Evolutionary conservation across 352 stramenopile genomes (phyloP), one percentile per base, ranked within the genome.

Genomic region (Phytopythium mirpurense): DNA sequence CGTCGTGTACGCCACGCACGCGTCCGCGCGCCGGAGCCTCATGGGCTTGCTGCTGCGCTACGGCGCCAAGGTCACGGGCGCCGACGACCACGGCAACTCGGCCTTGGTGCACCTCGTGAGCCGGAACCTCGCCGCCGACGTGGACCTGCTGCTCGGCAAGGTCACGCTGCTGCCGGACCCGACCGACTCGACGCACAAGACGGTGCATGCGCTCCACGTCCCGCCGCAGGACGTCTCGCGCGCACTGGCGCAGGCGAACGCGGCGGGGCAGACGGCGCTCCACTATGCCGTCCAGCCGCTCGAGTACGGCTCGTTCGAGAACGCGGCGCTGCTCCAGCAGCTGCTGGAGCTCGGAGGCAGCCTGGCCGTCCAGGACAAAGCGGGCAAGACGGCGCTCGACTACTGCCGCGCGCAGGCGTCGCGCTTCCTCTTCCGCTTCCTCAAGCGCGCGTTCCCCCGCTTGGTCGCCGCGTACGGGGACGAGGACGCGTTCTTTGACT

Each of bases 251-350:
- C 62, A 77, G 32, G 59, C 55, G 1, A 90, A 89, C 51, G 24
- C 56, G 5, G 31, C 45, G 10, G 77, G 79, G 0, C 61, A 83
- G 45, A 85, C 76, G 0, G 69, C 65, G 1, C 56, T 87, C 27
- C 82, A 90, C 47, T 59, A 86, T 26, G 77, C 72, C n/a, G 67
- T 92, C 8, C 70, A 83, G 34, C 74, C 82, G 15, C 58, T 78
- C 9, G 52, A 62, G 23, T 84, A 80, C 35, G 77, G 73, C 1
- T 90, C 82, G 1, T 87, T 78, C 58, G 82, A 92, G 51, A 92
- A 89, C 44, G 67, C 62, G 0, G 32, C 50, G 11, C 56, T 92
- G 8, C 40, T 89, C 26, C 51, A 72, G 11, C 57, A 87, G 16
- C 57, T 92, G 1, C 34, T 89, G 11, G 54, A 67, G 10, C 62